Percentiles rank a stretch among this genome's conserved stretches.
Conservation (phyloP, 2,329 filamentous ascomycete genomes). For the Xylaria digitata region DNA sequence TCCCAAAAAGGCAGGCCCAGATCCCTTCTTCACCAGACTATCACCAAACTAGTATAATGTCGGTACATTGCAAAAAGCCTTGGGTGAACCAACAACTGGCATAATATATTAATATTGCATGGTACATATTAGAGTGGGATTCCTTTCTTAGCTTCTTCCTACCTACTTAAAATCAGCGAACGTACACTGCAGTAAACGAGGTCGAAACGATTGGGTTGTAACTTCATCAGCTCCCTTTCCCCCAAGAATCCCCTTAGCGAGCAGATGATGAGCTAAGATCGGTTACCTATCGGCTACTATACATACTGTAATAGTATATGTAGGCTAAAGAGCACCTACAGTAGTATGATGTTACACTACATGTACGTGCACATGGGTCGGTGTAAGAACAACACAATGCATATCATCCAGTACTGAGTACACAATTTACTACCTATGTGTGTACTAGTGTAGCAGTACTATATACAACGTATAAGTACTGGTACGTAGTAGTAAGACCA, state of each 20-base stretch:
- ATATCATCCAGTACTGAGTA: too few relatives aligned
- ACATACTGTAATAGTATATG: too few relatives aligned
- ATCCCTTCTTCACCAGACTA: slow-evolving; percentile 1
- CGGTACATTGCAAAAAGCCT: neutral
- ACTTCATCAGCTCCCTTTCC: neutral
- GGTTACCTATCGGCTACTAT: neutral
- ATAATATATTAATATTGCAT: slow-evolving; percentile 14
- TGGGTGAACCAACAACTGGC: neutral
- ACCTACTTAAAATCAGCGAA: too few relatives aligned
- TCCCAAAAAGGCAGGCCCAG: neutral
- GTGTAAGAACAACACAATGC: too few relatives aligned
- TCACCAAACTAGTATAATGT: neutral
- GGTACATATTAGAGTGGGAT: neutral
- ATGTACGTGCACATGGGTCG: too few relatives aligned
- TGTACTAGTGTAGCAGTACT: too few relatives aligned
- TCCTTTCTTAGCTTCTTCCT: slow-evolving; percentile 5
- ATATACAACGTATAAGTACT: too few relatives aligned
- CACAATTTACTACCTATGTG: too few relatives aligned
- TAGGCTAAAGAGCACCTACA: neutral
- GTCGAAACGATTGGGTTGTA: neutral
- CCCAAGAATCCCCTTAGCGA: neutral
- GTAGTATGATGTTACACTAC: too few relatives aligned
- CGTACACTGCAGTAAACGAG: neutral
- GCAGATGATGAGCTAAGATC: neutral
- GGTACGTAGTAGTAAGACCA: too few relatives aligned